Evolutionary conservation across 352 stramenopile genomes (phyloP).

Genomic region (Globisporangium lucens): DNA sequence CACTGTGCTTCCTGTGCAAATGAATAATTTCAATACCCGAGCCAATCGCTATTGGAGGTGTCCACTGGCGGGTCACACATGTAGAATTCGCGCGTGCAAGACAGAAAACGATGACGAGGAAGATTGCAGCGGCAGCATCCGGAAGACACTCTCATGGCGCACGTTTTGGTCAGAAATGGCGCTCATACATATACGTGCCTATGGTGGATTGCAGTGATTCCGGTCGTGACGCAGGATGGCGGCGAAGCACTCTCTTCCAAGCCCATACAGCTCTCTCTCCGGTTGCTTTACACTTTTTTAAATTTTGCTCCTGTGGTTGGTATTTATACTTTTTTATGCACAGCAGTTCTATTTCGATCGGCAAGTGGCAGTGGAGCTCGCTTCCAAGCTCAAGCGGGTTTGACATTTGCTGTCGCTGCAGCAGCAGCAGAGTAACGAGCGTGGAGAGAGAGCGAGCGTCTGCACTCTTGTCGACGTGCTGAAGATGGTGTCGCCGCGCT

Average conservation of each 20-base stretch:
- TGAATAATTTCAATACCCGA: too few species aligned
- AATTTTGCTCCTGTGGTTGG: not conserved
- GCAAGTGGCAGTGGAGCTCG: not conserved
- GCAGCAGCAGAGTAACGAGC: not conserved
- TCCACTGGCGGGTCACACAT: too few species aligned
- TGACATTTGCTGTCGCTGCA: not conserved
- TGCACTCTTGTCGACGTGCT: not conserved
- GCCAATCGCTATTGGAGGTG: too few species aligned
- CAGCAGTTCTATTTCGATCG: slow-evolving; percentile 9
- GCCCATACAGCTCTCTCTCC: too few species aligned
- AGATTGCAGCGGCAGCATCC: too few species aligned
- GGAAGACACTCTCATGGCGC: too few species aligned
- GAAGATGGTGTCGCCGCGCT: slow-evolving; percentile 12
- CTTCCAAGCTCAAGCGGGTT: not conserved
- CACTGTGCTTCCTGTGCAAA: too few species aligned
- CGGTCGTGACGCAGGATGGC: not conserved
- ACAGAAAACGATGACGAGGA: too few species aligned
- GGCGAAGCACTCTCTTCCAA: not conserved
- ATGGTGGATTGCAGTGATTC: not conserved
- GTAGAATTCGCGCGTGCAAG: too few species aligned
- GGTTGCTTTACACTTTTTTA: not conserved
- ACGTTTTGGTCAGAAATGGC: not conserved
- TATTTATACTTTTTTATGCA: not conserved
- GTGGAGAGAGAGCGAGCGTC: not conserved
- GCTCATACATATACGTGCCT: not conserved